Conservation (phyloP, 495 filamentous ascomycete species). For the Trichocladium uniseriatum region DNA sequence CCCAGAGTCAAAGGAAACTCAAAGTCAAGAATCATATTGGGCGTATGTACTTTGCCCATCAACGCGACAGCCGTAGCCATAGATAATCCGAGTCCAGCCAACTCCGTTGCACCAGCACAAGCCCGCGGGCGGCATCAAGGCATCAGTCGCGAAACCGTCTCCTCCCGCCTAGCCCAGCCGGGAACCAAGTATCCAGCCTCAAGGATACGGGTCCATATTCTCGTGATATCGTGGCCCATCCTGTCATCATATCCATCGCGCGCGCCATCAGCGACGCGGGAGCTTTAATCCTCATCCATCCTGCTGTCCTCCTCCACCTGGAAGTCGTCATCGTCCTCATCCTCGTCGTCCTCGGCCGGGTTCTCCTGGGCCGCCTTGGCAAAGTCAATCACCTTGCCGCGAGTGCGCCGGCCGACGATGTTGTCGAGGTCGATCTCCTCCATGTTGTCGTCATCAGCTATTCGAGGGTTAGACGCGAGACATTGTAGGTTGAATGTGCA, state of each 20-base stretch:
- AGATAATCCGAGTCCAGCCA: neutral
- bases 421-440: constrained; percentile 83
- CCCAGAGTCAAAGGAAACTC: too few relatives aligned
- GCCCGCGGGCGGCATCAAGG: too few relatives aligned
- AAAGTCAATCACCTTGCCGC: constrained; percentile 73
- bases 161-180: neutral
- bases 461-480: neutral
- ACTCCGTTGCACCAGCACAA: neutral
- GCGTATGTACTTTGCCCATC: neutral
- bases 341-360: constrained; percentile 62
- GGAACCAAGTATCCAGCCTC: constrained; percentile 1
- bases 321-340: constrained; percentile 63
- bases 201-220: constrained; percentile 2
- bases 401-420: constrained; percentile 87
- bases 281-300: constrained; percentile 40
- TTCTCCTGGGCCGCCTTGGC: constrained; percentile 65
- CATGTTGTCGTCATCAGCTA: constrained; percentile 63
- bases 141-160: too few relatives aligned
- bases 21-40: neutral
- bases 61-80: neutral
- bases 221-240: constrained; percentile 6
- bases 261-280: neutral
- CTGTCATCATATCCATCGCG: neutral
- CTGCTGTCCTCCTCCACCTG: constrained; percentile 34
- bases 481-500: neutral